These are phyloP conservation scores for carrot (Daucus carota) DNA, from an alignment of 129 eudicot genomes.

Conservation along the genomic window DH1_v3.0 NC_030389.2:26233501-26234000, in stretches of 20 bases:
- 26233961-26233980: slow-evolving; percentile 37
- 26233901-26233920: slow-evolving; percentile 28
- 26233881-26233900: not conserved
- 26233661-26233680: slow-evolving; percentile 19
- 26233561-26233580: slow-evolving; percentile 13
- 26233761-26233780: slow-evolving; percentile 30
- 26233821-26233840: not conserved
- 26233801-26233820: slow-evolving; percentile 9
- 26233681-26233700: slow-evolving; percentile 17
- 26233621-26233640: slow-evolving; percentile 24
- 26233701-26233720: slow-evolving; percentile 20
- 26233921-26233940: slow-evolving; percentile 23
- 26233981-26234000: slow-evolving; percentile 52
- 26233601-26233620: slow-evolving; percentile 28
- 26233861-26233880: not conserved
- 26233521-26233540: slow-evolving; percentile 27
- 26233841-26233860: not conserved
- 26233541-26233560: slow-evolving; percentile 23
- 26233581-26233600: slow-evolving; percentile 29
- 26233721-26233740: slow-evolving; percentile 34
- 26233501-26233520: slow-evolving; percentile 29
- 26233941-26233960: slow-evolving; percentile 20
- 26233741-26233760: slow-evolving; percentile 34
- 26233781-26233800: slow-evolving; percentile 37
- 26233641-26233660: slow-evolving; percentile 36